Base-by-base conservation (phyloP, 805 yeast genomes). In the Wickerhamiella occidentalis region DNA sequence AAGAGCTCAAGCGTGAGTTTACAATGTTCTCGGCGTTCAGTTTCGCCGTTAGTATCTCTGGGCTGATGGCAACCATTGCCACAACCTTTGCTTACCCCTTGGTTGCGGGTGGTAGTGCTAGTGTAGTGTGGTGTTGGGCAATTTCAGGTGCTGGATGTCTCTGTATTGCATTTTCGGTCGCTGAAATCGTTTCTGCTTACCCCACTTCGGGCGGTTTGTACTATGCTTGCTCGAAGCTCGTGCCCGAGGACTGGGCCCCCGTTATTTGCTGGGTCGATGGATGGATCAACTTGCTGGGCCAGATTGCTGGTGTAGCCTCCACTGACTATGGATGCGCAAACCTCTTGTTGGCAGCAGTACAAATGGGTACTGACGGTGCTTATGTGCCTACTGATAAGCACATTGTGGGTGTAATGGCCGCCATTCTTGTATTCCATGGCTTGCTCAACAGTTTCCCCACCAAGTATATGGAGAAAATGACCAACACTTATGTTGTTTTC, bases 181-280 rank as follows among this genome's bases (percentile, higher is more conserved):
- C 85, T 2, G 82, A 80, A 57, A 61, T 80, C 52, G 84, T 81
- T 1, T 73, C 80, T 33, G 76, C 86, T 0, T 74, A 80, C 54
- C 88, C 90, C 26, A 82, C 88, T 0, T 75, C 83, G 19, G 88
- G 88, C 47, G 88, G 88, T 11, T 65, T 82, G 37, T 82, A 79
- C 61, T 78, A 80, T 56, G 83, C 85, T 25, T 58, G 62, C 49
- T 49, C 58, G 18, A 51, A 50, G 41, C 52, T 58, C 5, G 54
- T 57, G 37, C 61, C 62, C 9, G 40, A 42, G 17, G 67, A 70
- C 36, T 65, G 73, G 58, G 77, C 75, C 8, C 77, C 80, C 1
- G 52, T 74, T 12, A 62, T 74, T 49, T 75, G 77, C 62, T 67
- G 80, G 67, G 69, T 77, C 45, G 81, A 71, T 51, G 76, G 76